Evolutionary conservation across 176 grass and related monocot genomes (phyloP), one percentile per base, ranked within the genome.

Genomic region (Paspalum vaginatum): DNA sequence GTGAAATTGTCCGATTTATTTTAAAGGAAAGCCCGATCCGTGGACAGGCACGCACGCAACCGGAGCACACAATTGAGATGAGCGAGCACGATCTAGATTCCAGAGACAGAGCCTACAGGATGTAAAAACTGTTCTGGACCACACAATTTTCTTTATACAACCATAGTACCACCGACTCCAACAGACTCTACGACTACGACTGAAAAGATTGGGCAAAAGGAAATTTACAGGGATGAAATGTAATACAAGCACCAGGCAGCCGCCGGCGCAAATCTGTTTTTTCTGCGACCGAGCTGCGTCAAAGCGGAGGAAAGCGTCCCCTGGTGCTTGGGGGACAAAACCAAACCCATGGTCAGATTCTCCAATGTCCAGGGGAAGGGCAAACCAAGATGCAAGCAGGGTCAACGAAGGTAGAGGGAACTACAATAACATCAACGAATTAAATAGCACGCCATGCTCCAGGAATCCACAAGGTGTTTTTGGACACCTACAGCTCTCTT

Each of bases 361-460:
- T 39, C 24, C 27, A 25, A 40, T 39, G 65, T 9, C 61, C 20
- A 38, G 0, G 49, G 41, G 21, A 43, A 47, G 37, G 47, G 57
- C 37, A 72, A 21, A 60, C 38, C 41, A 61, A 49, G 63, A 68
- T 43, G 77, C 5, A 27, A 16, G 18, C 18, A 12, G 68, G 13
- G 75, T 65, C 24, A 71, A 48, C 2, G 24, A 54, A 1, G 18
- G 58, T 57, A 55, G 49, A 86, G 8, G 50, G 25, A 54, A 48
- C 26, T 53, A 45, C 67, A 62, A 78, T 61, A 68, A 67, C 78
- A 81, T 75, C 70, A 69, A 87, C 60, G 48, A 81, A 60, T 58
- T 49, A 75, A 86, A 86, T 75, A 75, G 59, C 32, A 32, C 3
- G 68, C 57, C 69, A 70, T 25, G 46, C 48, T 38, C 57, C 48